phyloP scores from a whole-genome alignment of 164 flowering plant genomes.

The Protea cynaroides region DNA sequence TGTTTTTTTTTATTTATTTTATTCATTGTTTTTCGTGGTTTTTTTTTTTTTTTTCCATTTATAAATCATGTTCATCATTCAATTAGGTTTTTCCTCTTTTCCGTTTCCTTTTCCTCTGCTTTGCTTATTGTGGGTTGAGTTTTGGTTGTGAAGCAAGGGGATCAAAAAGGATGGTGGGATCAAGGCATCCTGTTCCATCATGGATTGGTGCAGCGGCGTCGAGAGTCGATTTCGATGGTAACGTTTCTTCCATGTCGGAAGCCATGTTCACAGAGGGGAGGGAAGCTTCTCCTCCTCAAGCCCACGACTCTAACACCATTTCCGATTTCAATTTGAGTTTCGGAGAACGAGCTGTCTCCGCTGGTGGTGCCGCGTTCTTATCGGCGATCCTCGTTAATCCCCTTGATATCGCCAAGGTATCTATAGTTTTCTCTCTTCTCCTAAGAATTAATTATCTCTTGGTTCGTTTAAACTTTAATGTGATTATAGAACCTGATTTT shows the following conservation, averaged over 20 bases:
- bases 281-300: neutral
- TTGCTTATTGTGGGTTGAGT: neutral
- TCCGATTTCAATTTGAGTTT: conserved; percentile 51
- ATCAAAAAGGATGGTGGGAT: conserved; percentile 21
- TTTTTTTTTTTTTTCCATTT: too few relatives aligned
- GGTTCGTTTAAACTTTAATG: neutral
- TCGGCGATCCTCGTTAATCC: conserved; percentile 96
- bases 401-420: conserved; percentile 91
- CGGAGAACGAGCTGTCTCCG: conserved; percentile 70
- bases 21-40: too few relatives aligned
- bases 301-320: neutral
- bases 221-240: conserved; percentile 22
- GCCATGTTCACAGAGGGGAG: conserved; percentile 4
- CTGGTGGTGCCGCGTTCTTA: conserved; percentile 85
- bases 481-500: neutral
- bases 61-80: too few relatives aligned
- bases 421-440: neutral
- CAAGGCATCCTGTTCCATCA: conserved; percentile 28
- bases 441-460: neutral
- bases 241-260: conserved; percentile 6
- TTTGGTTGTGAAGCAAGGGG: neutral
- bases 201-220: conserved; percentile 34
- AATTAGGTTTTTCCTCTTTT: too few relatives aligned
- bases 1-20: too few relatives aligned
- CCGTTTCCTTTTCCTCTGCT: neutral